Evolutionary conservation across 352 stramenopile species (phyloP), one percentile per base, ranked within the genome.

Genomic region (Globisporangium heterothallicum): DNA sequence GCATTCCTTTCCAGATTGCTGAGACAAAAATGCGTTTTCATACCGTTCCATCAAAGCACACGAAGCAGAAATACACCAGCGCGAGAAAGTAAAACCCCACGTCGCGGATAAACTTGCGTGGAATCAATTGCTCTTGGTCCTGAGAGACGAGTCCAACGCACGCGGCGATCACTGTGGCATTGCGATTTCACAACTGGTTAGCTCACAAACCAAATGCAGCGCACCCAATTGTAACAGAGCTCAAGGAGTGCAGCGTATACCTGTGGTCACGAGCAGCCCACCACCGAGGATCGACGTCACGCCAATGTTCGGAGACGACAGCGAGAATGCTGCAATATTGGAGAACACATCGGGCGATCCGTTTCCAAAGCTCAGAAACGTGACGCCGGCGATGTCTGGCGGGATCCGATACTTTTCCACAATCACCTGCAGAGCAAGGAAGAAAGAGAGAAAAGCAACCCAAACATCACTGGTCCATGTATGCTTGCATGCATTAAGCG

Each of bases 321-420:
- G 72, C 10, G 76, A 63, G 27, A 92, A 88, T 2, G 78, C 80
- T 1, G 78, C 78, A 19, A 92, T 88, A 27, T 91, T 91, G 36
- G 80, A 85, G 45, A 92, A 89, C 0, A 92, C 76, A 40, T 92
- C 78, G 6, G 80, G 78, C 16, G 78, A 88, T 10, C 78, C 80
- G 52, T 92, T 92, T 19, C 78, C 76, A 30, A 88, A 92, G 62
- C 78, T 92, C 34, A 92, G 62, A 61, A 92, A 88, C 25, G 80
- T 92, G 18, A 89, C 80, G 24, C 80, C 80, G 0, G 80, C 78
- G 22, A 92, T 68, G 22, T 88, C 76, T 1, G 80, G 75, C 24
- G 78, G 80, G 40, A 92, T 84, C 6, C 64, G 76, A 56, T 85
- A 88, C 60, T 85, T 83, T 43, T 88, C 78, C 19, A 92, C 78